phyloP scores from a whole-genome alignment of 1,139 yeast species.

The Yamadazyma diddensiae region DNA sequence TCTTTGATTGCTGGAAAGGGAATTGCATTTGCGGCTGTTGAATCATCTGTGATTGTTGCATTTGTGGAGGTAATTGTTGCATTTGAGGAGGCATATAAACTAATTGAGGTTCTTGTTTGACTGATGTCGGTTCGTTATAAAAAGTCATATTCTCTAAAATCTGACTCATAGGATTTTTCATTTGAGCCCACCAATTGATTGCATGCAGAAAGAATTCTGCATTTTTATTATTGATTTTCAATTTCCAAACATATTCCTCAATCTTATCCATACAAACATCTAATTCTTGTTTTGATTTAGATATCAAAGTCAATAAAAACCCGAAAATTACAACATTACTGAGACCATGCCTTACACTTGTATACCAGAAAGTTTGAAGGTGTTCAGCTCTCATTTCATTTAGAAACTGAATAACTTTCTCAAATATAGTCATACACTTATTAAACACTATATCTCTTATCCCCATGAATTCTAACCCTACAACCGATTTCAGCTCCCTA shows the following conservation, averaged over 20 bases:
- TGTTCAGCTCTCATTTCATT: conserved; percentile 15
- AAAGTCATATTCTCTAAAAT: conserved; percentile 5
- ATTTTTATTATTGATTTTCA: conserved; percentile 14
- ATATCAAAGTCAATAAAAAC: conserved; percentile 9
- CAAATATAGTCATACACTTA: conserved; percentile 12
- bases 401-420: conserved; percentile 11
- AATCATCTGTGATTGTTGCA: background rate
- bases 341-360: conserved; percentile 15
- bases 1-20: background rate
- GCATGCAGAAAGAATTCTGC: conserved; percentile 15
- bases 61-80: background rate
- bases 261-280: conserved; percentile 12
- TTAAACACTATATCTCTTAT: conserved; percentile 14
- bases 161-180: conserved; percentile 5
- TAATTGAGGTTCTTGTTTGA: background rate
- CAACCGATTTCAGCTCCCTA: conserved; percentile 7
- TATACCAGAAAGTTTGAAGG: conserved; percentile 16
- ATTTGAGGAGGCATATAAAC: background rate
- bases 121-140: conserved; percentile 6
- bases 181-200: conserved; percentile 13
- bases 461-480: conserved; percentile 12
- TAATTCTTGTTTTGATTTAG: conserved; percentile 9
- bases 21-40: background rate
- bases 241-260: conserved; percentile 15
- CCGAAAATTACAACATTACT: conserved; percentile 14